Evolutionary conservation across 306 rosid genomes (phyloP).

Genomic region (Sicyos baderoa): DNA sequence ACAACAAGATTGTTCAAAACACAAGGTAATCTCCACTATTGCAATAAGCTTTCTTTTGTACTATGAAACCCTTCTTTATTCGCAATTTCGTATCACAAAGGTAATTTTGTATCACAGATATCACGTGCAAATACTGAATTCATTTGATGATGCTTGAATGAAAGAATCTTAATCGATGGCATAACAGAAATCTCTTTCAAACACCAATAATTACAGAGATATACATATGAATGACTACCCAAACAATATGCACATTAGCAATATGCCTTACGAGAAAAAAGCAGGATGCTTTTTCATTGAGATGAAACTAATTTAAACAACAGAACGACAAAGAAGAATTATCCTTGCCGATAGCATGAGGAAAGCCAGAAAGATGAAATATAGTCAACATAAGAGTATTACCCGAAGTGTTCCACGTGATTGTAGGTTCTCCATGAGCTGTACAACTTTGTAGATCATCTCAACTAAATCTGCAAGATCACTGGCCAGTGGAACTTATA

Average conservation of each 20-base stretch:
- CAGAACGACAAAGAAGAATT: background rate
- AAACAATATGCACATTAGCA: background rate
- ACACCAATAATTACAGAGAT: background rate
- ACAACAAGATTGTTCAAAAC: background rate
- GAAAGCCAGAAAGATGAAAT: conserved; percentile 2
- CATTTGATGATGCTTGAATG: background rate
- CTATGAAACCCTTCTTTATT: background rate
- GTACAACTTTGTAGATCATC: conserved; percentile 59
- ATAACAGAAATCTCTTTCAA: background rate
- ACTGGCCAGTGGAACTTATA: conserved; percentile 39
- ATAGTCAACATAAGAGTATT: conserved; percentile 19
- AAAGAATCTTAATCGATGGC: background rate
- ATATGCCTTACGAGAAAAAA: background rate
- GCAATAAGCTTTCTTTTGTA: background rate
- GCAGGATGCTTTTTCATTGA: background rate
- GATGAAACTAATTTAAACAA: background rate
- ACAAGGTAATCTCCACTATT: background rate
- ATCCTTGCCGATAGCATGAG: background rate
- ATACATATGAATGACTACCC: background rate
- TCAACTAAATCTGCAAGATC: conserved; percentile 80
- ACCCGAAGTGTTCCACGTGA: conserved; percentile 84
- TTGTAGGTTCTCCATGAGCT: conserved; percentile 77
- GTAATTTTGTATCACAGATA: background rate
- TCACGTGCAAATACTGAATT: background rate
- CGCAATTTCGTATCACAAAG: background rate